Evolutionary conservation across 2,329 filamentous ascomycete genomes (phyloP), one percentile per base, ranked within the genome.

Genomic region (Fusarium nanum): DNA sequence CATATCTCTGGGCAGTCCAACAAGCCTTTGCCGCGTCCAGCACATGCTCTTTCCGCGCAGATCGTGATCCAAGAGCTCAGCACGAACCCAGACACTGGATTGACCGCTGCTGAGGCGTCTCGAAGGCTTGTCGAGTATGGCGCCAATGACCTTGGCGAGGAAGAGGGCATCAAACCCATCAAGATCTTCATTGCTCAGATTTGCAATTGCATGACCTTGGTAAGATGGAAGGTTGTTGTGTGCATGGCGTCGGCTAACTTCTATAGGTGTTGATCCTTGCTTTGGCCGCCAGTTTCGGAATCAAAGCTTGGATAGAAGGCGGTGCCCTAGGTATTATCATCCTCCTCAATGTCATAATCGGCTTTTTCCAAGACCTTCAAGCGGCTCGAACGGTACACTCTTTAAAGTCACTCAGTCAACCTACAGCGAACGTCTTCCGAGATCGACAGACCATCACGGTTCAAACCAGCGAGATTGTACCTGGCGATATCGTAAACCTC

Each of bases 161-260:
- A 82, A 13, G 82, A 85, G 55, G 86, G 87, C 6, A 89, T 92
- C 25, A 87, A 86, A 49, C 84, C 87, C 20, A 75, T 85, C 52
- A 89, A 90, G 74, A 91, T 92, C 64, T 79, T 92, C 18, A 80
- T 91, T 41, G 83, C 86, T 40, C 90, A 92, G 76, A 81, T 92
- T 59, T 89, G 88, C 55, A 92, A 92, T 76, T 89, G 89, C 13
- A 88, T 92, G 88, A 91, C 88, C 62, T 76, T 92, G 76, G 90
- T 89, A 70, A 68, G 75, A 62, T 11, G 3, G 2, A 16, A 12
- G 6, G 9, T 6, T 8, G 6, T 16, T 48, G 5, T 18, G 11
- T 3, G 3, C 1, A 13, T 4, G 6, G 16, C 28, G 18, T 7
- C 14, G 6, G 8, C 16, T 64, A 11, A 70, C 16, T n/a, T 1